These are phyloP conservation scores for Penicillium concentricum DNA, from an alignment of 2,329 filamentous ascomycete genomes.

Conservation along the genomic window DNA sequence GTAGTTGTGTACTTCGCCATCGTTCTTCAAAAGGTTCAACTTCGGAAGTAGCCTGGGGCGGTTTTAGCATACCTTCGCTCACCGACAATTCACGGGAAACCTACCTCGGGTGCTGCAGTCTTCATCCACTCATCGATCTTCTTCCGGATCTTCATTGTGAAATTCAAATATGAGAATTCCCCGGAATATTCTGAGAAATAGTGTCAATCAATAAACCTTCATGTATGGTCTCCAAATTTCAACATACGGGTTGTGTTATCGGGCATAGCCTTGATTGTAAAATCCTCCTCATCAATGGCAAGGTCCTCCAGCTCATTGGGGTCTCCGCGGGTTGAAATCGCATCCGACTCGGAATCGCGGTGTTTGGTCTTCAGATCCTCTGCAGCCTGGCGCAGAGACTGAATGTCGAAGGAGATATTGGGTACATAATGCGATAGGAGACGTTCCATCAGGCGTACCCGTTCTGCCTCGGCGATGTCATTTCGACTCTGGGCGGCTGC, in stretches of 20 bases:
- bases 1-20: constrained; percentile 44
- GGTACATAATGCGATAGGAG: constrained; percentile 51
- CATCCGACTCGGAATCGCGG: constrained; percentile 33
- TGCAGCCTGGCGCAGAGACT: constrained; percentile 44
- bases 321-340: constrained; percentile 30
- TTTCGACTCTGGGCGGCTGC: constrained; percentile 32
- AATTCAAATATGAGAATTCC: constrained; percentile 47
- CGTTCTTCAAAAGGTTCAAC: constrained; percentile 43
- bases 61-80: constrained; percentile 7
- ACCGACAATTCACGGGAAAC: not conserved
- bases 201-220: not conserved
- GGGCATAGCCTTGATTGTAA: constrained; percentile 40
- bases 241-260: constrained; percentile 42
- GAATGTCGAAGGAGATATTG: constrained; percentile 44
- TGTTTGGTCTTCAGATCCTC: constrained; percentile 45
- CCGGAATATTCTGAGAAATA: constrained; percentile 42
- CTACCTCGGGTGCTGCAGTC: constrained; percentile 37
- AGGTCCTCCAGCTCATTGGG: constrained; percentile 41
- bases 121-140: constrained; percentile 47
- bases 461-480: constrained; percentile 38
- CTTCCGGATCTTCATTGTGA: constrained; percentile 44
- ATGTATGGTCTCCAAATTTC: too few relatives aligned
- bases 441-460: constrained; percentile 47
- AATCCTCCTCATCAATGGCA: constrained; percentile 43
- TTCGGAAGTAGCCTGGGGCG: constrained; percentile 33